Percentiles rank a stretch among this genome's conserved stretches.
Conservation (phyloP, 2,329 filamentous ascomycete genomes). For the Corinectria fuckeliana region DNA sequence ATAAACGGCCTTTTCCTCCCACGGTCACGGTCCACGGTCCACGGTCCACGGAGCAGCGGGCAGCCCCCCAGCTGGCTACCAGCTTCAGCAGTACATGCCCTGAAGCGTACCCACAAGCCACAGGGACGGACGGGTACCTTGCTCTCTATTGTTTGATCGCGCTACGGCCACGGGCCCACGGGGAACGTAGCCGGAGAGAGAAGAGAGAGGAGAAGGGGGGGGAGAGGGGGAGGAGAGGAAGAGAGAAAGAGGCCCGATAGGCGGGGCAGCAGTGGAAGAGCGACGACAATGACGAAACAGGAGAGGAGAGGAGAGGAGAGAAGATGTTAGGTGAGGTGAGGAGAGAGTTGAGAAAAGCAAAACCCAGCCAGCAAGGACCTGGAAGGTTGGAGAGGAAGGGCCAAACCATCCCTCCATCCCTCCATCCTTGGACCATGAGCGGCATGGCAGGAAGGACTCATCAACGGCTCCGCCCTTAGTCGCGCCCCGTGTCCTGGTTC, state of each 20-base stretch:
- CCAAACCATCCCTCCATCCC: too few species aligned
- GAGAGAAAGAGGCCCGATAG: conserved; percentile 1
- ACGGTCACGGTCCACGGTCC: conserved; percentile 17
- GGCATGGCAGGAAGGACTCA: conserved; percentile 24
- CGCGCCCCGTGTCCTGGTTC: conserved; percentile 37
- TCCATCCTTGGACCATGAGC: conserved; percentile 16
- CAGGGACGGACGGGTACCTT: conserved; percentile 35
- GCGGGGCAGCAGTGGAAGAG: conserved; percentile 6
- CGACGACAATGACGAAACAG: conserved; percentile 23
- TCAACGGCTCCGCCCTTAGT: conserved; percentile 23
- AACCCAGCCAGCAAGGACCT: background rate
- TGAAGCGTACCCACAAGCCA: conserved; percentile 32
- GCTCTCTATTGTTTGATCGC: conserved; percentile 34
- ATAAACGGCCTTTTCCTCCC: conserved; percentile 19
- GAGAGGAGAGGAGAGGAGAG: conserved; percentile 25
- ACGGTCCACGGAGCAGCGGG: conserved; percentile 16
- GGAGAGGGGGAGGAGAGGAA: background rate
- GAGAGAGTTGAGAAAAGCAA: conserved; percentile 11
- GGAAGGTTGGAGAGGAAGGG: too few species aligned
- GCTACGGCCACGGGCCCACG: conserved; percentile 29
- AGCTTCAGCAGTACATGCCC: too few species aligned
- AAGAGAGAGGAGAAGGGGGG: conserved; percentile 15
- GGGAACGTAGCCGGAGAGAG: conserved; percentile 24
- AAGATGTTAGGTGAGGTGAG: conserved; percentile 27
- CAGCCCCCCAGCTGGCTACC: conserved; percentile 17